Evolutionary conservation across 306 rosid species (phyloP), one percentile per base, ranked within the genome.

Genomic region (Nissolia schottii): DNA sequence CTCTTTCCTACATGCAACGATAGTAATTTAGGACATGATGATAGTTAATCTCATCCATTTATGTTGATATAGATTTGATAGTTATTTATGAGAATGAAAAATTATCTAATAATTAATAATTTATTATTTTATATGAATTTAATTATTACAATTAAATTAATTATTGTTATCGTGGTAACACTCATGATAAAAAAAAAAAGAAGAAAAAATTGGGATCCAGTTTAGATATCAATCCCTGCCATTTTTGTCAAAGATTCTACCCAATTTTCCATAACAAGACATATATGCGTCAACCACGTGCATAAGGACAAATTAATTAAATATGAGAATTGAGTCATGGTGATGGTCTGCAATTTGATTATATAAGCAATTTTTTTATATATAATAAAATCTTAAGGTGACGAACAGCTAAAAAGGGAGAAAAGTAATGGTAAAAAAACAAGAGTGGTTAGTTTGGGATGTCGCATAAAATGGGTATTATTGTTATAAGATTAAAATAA

Each of bases 211-310:
- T n/a, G n/a, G 81, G 66, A 51, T 16, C 70, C 62, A 28, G 3
- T 32, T 24, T 2, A 70, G 64, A 71, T 31, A 48, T 15, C 23
- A 19, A 12, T 20, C 55, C 38, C 56, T n/a, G 20, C 74, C 19
- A 31, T 50, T 31, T 70, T 24, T 65, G 61, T 77, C 53, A 74
- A 70, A 16, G 13, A 14, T 32, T n/a, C 11, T 32, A 66, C 61
- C 24, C 48, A 25, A 38, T 38, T 0, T 70, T 37, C 13, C 64
- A 8, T 11, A 13, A 2, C 2, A 2, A 22, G 6, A 3, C n/a
- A n/a, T n/a, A 14, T 4, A 46, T 46, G 25, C 22, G 23, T 34
- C 70, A 6, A 37, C 76, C 76, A 64, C 74, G 83, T 68, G 73
- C 69, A 18, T 12, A 2, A 11, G 3, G 74, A 67, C 62, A n/a